Evolutionary conservation across 805 yeast species (phyloP), one percentile per base, ranked within the genome.

Genomic region (Sungouiozyma ichnusensis): DNA sequence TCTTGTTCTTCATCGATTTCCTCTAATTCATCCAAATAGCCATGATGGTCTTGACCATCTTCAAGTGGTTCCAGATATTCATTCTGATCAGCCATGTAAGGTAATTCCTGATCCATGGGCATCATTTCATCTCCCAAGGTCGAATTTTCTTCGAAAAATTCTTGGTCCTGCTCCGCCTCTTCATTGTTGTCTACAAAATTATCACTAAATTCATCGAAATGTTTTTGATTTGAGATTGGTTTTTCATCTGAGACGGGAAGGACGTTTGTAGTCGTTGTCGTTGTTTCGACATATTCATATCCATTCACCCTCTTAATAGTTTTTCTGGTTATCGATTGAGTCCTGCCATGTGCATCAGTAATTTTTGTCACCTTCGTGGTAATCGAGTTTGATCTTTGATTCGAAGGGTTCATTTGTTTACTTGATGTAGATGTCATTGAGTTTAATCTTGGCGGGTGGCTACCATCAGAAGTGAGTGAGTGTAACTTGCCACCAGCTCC

Each of bases 301-400:
- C 75, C 71, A 27, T 75, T 76, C 47, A 71, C 53, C 38, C 67
- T 65, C 47, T 73, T 68, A 20, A 76, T 64, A 0, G 77, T 74
- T 34, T 72, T 72, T 35, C 70, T 73, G 2, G 79, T 74, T 35
- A 76, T 72, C 2, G 79, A 74, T 43, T 63, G 67, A 0, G 81
- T 75, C 34, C 78, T 65, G 0, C 81, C 81, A 33, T 59, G 62
- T 4, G 64, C 58, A 43, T 73, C 79, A 43, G 64, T 64, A 20
- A 73, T 73, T 48, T 68, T 71, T 9, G 77, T 72, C 1, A 79
- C 73, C 44, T 68, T 70, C 9, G 72, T 67, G 6, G 73, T 66
- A 20, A 66, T 54, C 14, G 58, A 58, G 41, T 60, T 55, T 36
- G 57, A 46, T 41, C 29, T 61, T 50, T n/a, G 61, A 50, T n/a